These are phyloP conservation scores for Ceratobasidium sp. DNA, from an alignment of 1,284 basidiomycete species.

Conservation along the genomic window DNA sequence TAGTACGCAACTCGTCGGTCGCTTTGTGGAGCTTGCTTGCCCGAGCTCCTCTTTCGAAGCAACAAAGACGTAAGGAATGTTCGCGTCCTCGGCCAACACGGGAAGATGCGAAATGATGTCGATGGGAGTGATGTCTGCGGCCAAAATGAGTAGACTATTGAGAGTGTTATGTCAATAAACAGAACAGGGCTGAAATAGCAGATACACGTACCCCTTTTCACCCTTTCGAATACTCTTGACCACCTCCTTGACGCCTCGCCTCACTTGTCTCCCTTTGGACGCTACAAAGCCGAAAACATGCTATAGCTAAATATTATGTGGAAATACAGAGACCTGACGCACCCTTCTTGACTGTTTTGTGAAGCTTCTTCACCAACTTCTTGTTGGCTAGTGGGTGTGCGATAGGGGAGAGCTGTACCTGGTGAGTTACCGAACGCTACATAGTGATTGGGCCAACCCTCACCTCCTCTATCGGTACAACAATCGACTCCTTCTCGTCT, in stretches of 20 bases:
- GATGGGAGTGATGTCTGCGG: conserved; percentile 96
- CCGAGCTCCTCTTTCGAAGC: conserved; percentile 94
- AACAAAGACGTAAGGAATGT: conserved; percentile 91
- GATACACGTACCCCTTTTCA: conserved; percentile 80
- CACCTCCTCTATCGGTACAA: conserved; percentile 75
- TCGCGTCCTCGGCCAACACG: conserved; percentile 91
- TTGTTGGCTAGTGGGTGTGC: conserved; percentile 89
- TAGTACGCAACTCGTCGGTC: conserved; percentile 98
- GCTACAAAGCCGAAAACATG: conserved; percentile 64
- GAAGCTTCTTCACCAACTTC: conserved; percentile 90
- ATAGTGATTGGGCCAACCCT: not conserved
- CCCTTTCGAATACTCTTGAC: conserved; percentile 96
- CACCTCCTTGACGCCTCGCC: conserved; percentile 95
- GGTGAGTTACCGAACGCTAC: not conserved
- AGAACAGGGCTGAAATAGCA: not conserved
- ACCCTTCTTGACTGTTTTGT: conserved; percentile 94
- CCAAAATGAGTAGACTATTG: conserved; percentile 84
- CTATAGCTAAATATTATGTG: not conserved
- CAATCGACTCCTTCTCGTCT: conserved; percentile 62
- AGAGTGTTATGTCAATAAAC: not conserved
- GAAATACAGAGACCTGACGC: conserved; percentile 44
- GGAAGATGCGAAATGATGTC: conserved; percentile 99
- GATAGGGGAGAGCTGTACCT: conserved; percentile 74
- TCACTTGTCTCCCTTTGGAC: conserved; percentile 90
- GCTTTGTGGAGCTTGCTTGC: conserved; percentile 93